Percentiles rank a stretch among this genome's conserved stretches.
Conservation (phyloP, 331 rosid genomes). For the Telfairia occidentalis region DNA sequence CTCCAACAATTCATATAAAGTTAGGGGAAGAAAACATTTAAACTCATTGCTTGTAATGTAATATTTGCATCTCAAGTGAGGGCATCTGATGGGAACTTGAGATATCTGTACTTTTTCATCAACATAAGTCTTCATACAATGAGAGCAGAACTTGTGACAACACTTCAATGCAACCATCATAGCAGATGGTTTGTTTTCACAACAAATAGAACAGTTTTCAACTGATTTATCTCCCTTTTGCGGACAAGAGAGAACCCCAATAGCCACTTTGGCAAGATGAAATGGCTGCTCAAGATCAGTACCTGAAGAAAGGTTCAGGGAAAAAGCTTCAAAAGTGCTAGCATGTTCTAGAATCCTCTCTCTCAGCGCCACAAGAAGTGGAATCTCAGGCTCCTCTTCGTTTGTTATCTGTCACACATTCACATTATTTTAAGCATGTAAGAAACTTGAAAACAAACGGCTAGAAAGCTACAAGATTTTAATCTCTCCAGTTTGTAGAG, state of each 20-base stretch:
- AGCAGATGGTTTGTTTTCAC: slow-evolving; percentile 64
- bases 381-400: slow-evolving; percentile 49
- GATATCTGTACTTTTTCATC: slow-evolving; percentile 55
- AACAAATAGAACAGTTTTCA: slow-evolving; percentile 77
- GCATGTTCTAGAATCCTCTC: slow-evolving; percentile 75
- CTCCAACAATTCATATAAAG: slow-evolving; percentile 56
- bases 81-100: slow-evolving; percentile 79
- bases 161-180: slow-evolving; percentile 81
- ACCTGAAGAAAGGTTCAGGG: slow-evolving; percentile 47
- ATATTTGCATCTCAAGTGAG: slow-evolving; percentile 71
- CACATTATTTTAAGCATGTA: not conserved
- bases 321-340: slow-evolving; percentile 53
- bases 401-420: slow-evolving; percentile 47
- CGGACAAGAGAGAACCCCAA: slow-evolving; percentile 61
- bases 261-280: slow-evolving; percentile 82
- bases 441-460: not conserved
- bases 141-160: slow-evolving; percentile 80
- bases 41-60: slow-evolving; percentile 52
- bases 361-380: slow-evolving; percentile 59
- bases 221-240: slow-evolving; percentile 35
- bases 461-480: not conserved
- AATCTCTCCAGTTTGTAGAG: not conserved
- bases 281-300: slow-evolving; percentile 55
- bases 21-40: slow-evolving; percentile 65
- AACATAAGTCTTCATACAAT: slow-evolving; percentile 68